phyloP scores from a whole-genome alignment of 2,329 filamentous ascomycete species.

The Trichothecium sympodiale region DNA sequence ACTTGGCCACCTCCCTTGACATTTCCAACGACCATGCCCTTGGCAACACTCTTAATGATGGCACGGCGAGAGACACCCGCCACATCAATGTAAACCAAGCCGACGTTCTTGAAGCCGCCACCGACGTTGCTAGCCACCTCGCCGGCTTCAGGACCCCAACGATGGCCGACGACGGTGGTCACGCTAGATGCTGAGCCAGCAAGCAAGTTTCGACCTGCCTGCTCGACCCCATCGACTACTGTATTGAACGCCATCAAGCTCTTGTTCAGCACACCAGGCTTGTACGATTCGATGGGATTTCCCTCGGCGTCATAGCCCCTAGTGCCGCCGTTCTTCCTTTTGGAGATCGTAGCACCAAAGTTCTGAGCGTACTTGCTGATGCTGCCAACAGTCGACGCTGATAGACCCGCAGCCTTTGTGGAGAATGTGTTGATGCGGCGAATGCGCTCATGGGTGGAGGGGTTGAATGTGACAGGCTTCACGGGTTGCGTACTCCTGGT shows the following conservation, averaged over 20 bases:
- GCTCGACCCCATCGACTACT: slow-evolving; percentile 84
- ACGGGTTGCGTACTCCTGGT: slow-evolving; percentile 69
- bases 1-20: slow-evolving; percentile 64
- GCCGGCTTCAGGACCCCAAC: slow-evolving; percentile 78
- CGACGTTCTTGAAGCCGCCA: slow-evolving; percentile 89
- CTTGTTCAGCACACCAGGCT: slow-evolving; percentile 90
- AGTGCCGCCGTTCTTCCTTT: slow-evolving; percentile 37
- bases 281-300: slow-evolving; percentile 54
- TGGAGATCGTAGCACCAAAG: slow-evolving; percentile 61
- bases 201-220: slow-evolving; percentile 70
- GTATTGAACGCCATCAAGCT: slow-evolving; percentile 94
- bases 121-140: slow-evolving; percentile 64
- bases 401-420: slow-evolving; percentile 64
- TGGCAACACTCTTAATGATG: slow-evolving; percentile 88
- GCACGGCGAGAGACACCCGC: slow-evolving; percentile 83
- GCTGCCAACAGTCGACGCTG: slow-evolving; percentile 76
- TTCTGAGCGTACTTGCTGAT: slow-evolving; percentile 82
- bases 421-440: slow-evolving; percentile 88
- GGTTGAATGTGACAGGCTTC: slow-evolving; percentile 80
- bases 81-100: slow-evolving; percentile 93
- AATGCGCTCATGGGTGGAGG: slow-evolving; percentile 72
- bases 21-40: slow-evolving; percentile 85
- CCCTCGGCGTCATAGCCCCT: slow-evolving; percentile 62
- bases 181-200: slow-evolving; percentile 66
- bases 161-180: slow-evolving; percentile 77